These are phyloP conservation scores for Kwoniella dendrophila DNA, from an alignment of 768 basidiomycete species.

Conservation along the genomic window DNA sequence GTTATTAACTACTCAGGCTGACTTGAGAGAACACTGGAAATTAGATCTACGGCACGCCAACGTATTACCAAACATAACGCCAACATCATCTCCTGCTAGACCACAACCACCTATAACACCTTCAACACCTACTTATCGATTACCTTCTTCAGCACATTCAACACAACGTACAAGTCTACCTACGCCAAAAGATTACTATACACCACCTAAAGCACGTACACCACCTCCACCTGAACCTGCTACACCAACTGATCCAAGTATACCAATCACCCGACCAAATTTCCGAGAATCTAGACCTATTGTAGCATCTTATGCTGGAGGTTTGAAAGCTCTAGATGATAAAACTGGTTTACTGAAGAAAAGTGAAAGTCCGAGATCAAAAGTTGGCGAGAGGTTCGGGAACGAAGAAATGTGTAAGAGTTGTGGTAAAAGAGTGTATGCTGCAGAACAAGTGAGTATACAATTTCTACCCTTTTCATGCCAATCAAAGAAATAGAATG, in stretches of 20 bases:
- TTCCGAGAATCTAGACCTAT: conserved; percentile 38
- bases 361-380: conserved; percentile 44
- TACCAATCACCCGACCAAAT: conserved; percentile 40
- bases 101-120: conserved; percentile 12
- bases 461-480: neutral
- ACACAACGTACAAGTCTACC: conserved; percentile 22
- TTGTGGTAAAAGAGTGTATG: conserved; percentile 51
- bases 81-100: conserved; percentile 23
- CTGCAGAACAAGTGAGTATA: conserved; percentile 43
- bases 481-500: neutral
- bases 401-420: conserved; percentile 43
- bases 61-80: conserved; percentile 32
- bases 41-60: conserved; percentile 42
- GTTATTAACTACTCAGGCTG: neutral
- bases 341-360: conserved; percentile 42
- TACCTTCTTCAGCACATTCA: conserved; percentile 24
- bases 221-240: conserved; percentile 20
- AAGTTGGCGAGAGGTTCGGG: conserved; percentile 45
- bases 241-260: conserved; percentile 24
- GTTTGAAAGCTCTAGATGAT: conserved; percentile 44
- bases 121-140: conserved; percentile 12
- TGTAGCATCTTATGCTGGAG: conserved; percentile 42
- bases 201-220: conserved; percentile 27
- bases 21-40: neutral
- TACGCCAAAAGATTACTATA: conserved; percentile 44